Percentiles rank a stretch among this genome's conserved stretches.
Conservation (phyloP, 176 grass and related monocot species). For the Ensete glaucum region DNA sequence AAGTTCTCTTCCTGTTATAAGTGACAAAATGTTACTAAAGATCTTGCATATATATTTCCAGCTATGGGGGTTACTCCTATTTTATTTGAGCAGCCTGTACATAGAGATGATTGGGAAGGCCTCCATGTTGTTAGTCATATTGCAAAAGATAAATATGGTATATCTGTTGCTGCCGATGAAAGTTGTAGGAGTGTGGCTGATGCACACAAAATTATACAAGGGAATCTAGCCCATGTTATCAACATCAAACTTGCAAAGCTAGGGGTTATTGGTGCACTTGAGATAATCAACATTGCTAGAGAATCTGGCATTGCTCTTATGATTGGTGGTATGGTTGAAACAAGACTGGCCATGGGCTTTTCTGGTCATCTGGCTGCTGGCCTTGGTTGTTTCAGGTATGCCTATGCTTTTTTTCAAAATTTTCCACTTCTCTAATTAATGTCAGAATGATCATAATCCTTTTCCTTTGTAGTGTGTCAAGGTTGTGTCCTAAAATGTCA, state of each 20-base stretch:
- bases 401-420: neutral
- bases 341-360: slow-evolving; percentile 83
- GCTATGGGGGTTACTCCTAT: slow-evolving; percentile 84
- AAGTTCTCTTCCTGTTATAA: neutral
- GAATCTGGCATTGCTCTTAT: slow-evolving; percentile 54
- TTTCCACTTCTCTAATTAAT: neutral
- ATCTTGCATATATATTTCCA: slow-evolving; percentile 14
- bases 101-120: slow-evolving; percentile 86
- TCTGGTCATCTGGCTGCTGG: slow-evolving; percentile 92
- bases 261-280: slow-evolving; percentile 67
- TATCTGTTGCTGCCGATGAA: slow-evolving; percentile 90
- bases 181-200: slow-evolving; percentile 68
- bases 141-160: slow-evolving; percentile 70
- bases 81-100: slow-evolving; percentile 94
- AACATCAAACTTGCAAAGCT: slow-evolving; percentile 89
- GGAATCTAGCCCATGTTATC: slow-evolving; percentile 76
- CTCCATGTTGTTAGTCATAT: slow-evolving; percentile 52
- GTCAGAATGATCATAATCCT: too few species aligned
- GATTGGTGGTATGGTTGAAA: slow-evolving; percentile 98
- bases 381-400: slow-evolving; percentile 79
- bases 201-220: slow-evolving; percentile 71
- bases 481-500: neutral
- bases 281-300: slow-evolving; percentile 71
- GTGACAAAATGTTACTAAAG: neutral
- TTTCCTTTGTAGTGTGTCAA: too few species aligned